phyloP scores from a whole-genome alignment of 352 stramenopile genomes.

The Pythium coloratum region DNA sequence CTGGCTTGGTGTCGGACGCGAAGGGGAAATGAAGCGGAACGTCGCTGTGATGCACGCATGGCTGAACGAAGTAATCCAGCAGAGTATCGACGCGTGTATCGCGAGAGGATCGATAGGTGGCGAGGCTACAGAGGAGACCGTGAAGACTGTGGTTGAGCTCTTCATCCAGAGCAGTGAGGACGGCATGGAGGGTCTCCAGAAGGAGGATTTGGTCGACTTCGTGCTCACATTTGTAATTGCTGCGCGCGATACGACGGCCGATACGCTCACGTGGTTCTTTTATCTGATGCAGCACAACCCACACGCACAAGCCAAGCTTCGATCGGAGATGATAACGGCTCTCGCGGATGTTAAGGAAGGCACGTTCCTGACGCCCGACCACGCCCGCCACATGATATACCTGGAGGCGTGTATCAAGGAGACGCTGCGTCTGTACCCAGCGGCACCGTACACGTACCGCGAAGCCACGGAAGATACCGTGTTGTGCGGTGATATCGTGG shows the following conservation, averaged over 20 bases:
- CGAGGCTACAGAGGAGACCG: background rate
- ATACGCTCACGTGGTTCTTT: constrained; percentile 67
- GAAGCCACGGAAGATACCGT: constrained; percentile 55
- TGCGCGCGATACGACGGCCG: constrained; percentile 72
- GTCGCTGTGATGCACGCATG: constrained; percentile 37
- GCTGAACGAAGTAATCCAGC: constrained; percentile 38
- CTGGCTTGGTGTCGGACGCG: constrained; percentile 37
- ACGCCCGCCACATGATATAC: constrained; percentile 22
- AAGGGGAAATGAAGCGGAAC: constrained; percentile 31
- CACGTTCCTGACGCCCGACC: constrained; percentile 38
- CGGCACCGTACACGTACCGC: constrained; percentile 44
- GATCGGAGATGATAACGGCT: constrained; percentile 36
- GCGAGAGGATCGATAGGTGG: background rate
- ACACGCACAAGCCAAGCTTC: constrained; percentile 38
- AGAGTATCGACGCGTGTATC: constrained; percentile 11
- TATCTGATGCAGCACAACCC: constrained; percentile 65
- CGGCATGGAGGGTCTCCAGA: constrained; percentile 24
- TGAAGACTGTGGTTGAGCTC: constrained; percentile 20
- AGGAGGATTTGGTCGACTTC: constrained; percentile 63
- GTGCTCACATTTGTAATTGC: constrained; percentile 63
- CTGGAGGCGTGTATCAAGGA: constrained; percentile 22
- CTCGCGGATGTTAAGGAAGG: constrained; percentile 7
- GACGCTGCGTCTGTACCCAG: constrained; percentile 15
- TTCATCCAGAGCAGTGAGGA: constrained; percentile 16
- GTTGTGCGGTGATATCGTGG: constrained; percentile 29